These are phyloP conservation scores for Amanita inopinata DNA, from an alignment of 768 basidiomycete species.

Conservation along the genomic window DNA sequence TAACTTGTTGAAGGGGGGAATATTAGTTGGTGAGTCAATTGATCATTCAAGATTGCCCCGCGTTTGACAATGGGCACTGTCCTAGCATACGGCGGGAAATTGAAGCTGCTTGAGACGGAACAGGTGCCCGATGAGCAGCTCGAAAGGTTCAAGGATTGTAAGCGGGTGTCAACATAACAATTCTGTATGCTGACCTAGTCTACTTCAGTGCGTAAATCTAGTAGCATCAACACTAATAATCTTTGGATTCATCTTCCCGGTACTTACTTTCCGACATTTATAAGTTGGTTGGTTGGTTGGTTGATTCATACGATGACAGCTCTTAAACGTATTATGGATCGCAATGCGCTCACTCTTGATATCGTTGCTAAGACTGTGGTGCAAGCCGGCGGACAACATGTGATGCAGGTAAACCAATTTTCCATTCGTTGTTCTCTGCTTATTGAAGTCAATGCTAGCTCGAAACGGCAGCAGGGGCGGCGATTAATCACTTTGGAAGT, in stretches of 20 bases:
- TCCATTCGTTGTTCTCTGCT: constrained; percentile 8
- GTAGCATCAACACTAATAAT: constrained; percentile 73
- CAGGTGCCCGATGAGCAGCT: constrained; percentile 76
- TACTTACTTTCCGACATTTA: background rate
- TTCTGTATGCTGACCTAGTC: constrained; percentile 4
- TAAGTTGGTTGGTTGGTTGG: background rate
- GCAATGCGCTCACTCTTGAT: constrained; percentile 60
- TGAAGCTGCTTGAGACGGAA: constrained; percentile 72
- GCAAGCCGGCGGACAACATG: constrained; percentile 58
- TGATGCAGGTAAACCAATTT: constrained; percentile 44
- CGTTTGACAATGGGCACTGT: background rate
- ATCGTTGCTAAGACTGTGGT: constrained; percentile 72
- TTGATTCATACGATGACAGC: constrained; percentile 23
- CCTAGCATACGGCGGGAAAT: constrained; percentile 58
- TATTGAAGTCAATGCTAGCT: constrained; percentile 27
- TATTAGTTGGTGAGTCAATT: constrained; percentile 40
- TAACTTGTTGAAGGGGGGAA: constrained; percentile 40
- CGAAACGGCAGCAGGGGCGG: constrained; percentile 78
- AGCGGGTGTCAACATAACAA: background rate
- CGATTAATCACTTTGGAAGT: constrained; percentile 69
- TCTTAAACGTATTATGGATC: constrained; percentile 68
- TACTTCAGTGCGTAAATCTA: constrained; percentile 55
- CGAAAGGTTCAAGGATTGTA: constrained; percentile 73
- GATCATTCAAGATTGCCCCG: background rate
- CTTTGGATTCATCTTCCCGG: constrained; percentile 35